These are phyloP conservation scores for Stephania cephalantha DNA, from an alignment of 164 flowering plant genomes.

Conservation along the genomic window DNA sequence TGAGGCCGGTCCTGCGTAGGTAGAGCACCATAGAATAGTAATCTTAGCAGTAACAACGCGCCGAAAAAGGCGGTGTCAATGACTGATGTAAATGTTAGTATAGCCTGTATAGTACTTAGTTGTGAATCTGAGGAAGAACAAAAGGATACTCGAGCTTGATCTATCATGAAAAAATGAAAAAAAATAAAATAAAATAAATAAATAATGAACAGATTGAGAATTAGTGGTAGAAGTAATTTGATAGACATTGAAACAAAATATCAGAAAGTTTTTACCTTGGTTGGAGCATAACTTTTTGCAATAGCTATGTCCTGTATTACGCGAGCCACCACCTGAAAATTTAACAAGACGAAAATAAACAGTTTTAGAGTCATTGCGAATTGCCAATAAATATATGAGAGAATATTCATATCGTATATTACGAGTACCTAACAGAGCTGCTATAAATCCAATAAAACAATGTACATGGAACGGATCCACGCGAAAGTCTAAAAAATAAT, in stretches of 20 bases:
- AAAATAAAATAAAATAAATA: neutral
- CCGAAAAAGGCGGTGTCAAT: neutral
- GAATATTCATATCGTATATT: neutral
- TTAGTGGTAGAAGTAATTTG: neutral
- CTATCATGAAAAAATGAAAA: neutral
- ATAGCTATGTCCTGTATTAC: constrained; percentile 81
- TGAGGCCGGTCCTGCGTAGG: neutral
- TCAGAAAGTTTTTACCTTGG: constrained; percentile 48
- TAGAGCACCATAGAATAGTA: neutral
- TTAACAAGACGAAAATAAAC: neutral
- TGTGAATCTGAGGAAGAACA: neutral
- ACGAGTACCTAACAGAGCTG: neutral
- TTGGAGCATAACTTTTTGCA: constrained; percentile 66
- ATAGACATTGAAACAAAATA: neutral
- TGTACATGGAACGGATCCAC: neutral
- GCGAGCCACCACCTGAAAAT: constrained; percentile 69
- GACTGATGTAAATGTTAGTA: neutral
- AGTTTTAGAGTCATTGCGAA: neutral
- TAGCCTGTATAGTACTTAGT: neutral
- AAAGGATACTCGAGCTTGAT: neutral
- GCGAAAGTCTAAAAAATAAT: neutral
- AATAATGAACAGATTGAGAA: neutral
- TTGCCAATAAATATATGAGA: neutral
- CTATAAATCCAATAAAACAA: too few species aligned
- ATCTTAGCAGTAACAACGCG: neutral